phyloP scores from a whole-genome alignment of 192 early-diverging fungal genomes.

The Backusella tarrabulga region DNA sequence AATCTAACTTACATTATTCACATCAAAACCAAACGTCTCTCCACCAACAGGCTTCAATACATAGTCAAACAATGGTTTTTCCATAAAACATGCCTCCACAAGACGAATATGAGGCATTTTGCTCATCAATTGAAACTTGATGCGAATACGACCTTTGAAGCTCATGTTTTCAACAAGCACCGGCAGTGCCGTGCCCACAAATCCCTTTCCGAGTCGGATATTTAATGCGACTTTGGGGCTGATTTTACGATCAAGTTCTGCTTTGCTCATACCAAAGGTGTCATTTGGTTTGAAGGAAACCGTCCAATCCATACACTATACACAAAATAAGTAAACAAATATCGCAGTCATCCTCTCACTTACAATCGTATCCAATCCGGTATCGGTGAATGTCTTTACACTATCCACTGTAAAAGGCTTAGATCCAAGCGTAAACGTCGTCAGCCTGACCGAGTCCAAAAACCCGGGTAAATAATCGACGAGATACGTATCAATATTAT shows the following conservation, averaged over 20 bases:
- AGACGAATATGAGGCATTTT: constrained; percentile 72
- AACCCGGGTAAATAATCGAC: constrained; percentile 63
- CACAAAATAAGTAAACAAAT: neutral
- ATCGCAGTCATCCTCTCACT: neutral
- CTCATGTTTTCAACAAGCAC: constrained; percentile 76
- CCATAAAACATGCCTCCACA: constrained; percentile 70
- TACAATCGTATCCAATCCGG: constrained; percentile 53
- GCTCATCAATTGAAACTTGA: constrained; percentile 71
- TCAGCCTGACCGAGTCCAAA: constrained; percentile 60
- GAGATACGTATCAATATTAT: constrained; percentile 63
- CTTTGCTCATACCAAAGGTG: constrained; percentile 48
- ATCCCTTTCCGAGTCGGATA: constrained; percentile 75
- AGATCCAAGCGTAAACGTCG: constrained; percentile 62
- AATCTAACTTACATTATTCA: constrained; percentile 54
- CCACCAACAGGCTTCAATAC: constrained; percentile 74
- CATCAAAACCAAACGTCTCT: constrained; percentile 68
- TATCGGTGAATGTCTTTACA: constrained; percentile 55
- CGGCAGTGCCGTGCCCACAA: constrained; percentile 71
- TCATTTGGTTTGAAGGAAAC: constrained; percentile 73
- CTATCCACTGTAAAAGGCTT: constrained; percentile 59
- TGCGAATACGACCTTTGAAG: constrained; percentile 63
- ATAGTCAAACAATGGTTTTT: constrained; percentile 76
- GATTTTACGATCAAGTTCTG: constrained; percentile 50
- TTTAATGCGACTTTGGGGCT: constrained; percentile 75
- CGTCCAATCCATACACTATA: constrained; percentile 73